These are phyloP conservation scores for Purpureocillium takamizusanense DNA, from an alignment of 2,329 filamentous ascomycete genomes.

Conservation along the genomic window DNA sequence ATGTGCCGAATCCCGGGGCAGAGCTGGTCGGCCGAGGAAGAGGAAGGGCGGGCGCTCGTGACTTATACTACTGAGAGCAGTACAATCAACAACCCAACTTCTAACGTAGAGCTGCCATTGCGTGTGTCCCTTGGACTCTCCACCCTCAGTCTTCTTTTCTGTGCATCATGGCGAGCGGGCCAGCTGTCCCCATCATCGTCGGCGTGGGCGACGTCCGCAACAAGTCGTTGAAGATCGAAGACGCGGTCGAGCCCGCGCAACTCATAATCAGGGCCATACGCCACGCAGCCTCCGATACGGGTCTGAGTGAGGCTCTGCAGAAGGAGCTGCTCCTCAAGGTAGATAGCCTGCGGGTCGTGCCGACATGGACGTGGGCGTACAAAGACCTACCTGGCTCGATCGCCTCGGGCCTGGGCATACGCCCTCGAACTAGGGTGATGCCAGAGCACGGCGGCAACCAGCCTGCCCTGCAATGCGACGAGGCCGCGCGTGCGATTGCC, in stretches of 20 bases:
- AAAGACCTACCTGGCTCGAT: slow-evolving; percentile 46
- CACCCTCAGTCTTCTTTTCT: not conserved
- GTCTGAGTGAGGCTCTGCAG: slow-evolving; percentile 10
- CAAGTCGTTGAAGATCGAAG: slow-evolving; percentile 30
- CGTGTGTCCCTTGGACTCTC: too few relatives aligned
- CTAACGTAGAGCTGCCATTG: too few relatives aligned
- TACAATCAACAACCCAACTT: too few relatives aligned
- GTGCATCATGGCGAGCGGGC: not conserved
- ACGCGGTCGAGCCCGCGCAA: slow-evolving; percentile 49
- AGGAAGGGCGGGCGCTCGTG: too few relatives aligned
- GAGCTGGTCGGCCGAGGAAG: not conserved
- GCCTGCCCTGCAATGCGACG: slow-evolving; percentile 53
- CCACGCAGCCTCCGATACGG: slow-evolving; percentile 40
- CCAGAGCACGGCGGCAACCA: slow-evolving; percentile 52
- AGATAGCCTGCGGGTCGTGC: slow-evolving; percentile 51
- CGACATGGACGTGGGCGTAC: slow-evolving; percentile 60
- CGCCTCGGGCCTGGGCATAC: slow-evolving; percentile 35
- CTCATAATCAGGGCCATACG: slow-evolving; percentile 49
- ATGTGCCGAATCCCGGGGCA: not conserved
- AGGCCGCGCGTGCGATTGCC: slow-evolving; percentile 49
- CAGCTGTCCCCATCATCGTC: slow-evolving; percentile 42
- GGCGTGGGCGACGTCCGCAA: slow-evolving; percentile 56
- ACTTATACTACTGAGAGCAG: too few relatives aligned
- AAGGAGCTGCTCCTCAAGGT: slow-evolving; percentile 20
- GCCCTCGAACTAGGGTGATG: slow-evolving; percentile 35